Base-by-base conservation (phyloP, 192 early-diverging fungal species). In the Allomyces javanicus region DNA sequence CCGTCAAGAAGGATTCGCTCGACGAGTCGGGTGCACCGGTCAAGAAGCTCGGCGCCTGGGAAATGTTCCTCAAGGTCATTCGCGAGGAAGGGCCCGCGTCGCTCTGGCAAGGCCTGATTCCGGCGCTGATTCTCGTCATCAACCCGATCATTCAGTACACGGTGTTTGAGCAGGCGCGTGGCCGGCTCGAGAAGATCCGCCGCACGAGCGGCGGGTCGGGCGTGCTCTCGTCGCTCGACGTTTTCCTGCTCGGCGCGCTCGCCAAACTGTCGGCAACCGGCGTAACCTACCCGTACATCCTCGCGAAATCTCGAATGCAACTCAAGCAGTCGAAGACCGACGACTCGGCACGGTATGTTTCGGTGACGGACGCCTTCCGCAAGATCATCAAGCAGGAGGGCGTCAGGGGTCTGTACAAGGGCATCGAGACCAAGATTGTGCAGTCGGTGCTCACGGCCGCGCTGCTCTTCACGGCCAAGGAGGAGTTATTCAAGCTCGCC, bases 111-210 rank as follows among this genome's bases (percentile, higher is more conserved):
- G 96, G 96, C 45, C 82, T 97, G 27, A 73, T 87, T 43, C 94
- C 96, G 43, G 96, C 96, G 61, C 80, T 99, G 70, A 90, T 99
- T 65, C 79, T 99, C 75, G 96, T 99, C 62, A 92, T 90, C 79
- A 99, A 99, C 79, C 96, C 96, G 61, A 93, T 99, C 66, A 99
- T 99, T 75, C 96, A 99, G 81, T 99, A 96, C 78, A 97, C 96
- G 9, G 89, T 87, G 9, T 99, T 96, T 83, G 96, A 99, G 79
- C 88, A 90, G 76, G 70, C 96, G 67, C 92, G 91, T 82, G 79
- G 77, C 62, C 74, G 71, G 24, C 66, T 80, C 9, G 77, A 84
- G 65, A 76, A 85, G 50, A 66, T 79, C 33, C 83, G 86, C 71
- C 79, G 70, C 44, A 70, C 67, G 22, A 17, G 24, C 25, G 27